Percentiles rank a stretch among this genome's conserved stretches.
Evolutionary conservation across 495 filamentous ascomycete species (phyloP).

Genomic region (Parathielavia hyrcaniae): DNA sequence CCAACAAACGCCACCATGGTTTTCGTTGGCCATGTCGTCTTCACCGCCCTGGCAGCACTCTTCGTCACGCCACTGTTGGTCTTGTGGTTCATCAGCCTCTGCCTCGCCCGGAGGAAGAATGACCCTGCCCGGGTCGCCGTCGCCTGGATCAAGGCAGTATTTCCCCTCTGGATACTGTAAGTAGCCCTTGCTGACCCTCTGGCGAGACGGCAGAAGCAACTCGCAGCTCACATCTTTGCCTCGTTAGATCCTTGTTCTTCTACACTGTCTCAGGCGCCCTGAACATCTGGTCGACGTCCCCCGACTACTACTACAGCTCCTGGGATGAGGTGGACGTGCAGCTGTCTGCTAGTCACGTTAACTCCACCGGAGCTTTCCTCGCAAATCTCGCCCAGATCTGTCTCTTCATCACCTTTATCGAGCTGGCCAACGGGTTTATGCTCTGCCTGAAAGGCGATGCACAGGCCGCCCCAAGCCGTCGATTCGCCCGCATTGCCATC

Average conservation of each 20-base stretch:
- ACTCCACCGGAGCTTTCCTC: background rate
- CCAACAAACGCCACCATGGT: background rate
- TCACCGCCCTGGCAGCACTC: conserved; percentile 10
- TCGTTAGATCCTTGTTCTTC: background rate
- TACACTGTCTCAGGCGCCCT: background rate
- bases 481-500: conserved; percentile 7
- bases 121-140: conserved; percentile 26
- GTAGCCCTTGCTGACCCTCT: background rate
- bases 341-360: background rate
- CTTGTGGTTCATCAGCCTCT: conserved; percentile 24
- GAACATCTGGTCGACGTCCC: background rate
- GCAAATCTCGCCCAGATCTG: conserved; percentile 16
- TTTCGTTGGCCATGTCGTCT: background rate
- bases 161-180: conserved; percentile 22
- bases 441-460: conserved; percentile 11
- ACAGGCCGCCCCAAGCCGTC: background rate
- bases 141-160: conserved; percentile 23
- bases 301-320: background rate
- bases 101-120: conserved; percentile 14
- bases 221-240: background rate
- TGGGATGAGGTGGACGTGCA: background rate
- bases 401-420: conserved; percentile 22
- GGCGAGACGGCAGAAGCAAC: background rate
- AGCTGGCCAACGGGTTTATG: conserved; percentile 23
- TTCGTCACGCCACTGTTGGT: conserved; percentile 18